Base-by-base conservation (phyloP, 495 filamentous ascomycete genomes). In the Daldinia childiae region DNA sequence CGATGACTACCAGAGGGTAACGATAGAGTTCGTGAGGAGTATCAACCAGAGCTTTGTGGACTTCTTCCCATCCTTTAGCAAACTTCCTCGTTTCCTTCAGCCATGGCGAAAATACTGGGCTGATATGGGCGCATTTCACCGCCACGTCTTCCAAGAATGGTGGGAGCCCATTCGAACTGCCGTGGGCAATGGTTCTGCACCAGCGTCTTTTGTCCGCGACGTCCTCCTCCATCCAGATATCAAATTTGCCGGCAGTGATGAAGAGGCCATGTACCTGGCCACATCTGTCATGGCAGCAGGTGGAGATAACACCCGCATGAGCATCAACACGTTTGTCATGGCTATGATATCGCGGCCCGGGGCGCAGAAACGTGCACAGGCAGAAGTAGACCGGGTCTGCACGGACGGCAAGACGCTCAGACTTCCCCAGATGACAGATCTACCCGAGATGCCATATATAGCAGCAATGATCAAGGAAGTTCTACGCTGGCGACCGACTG, bases 401-500 rank as follows among this genome's bases (percentile, higher is more conserved):
- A 74, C 74, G 3, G 56, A 64, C 26, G 51, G n/a, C 4, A 74
- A 66, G 5, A 56, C 76, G 24, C 27, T 68, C 30, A 71, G 83
- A 3, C 78, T 86, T 5, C 83, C 83, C 6, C 51, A 62, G 56
- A 82, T 87, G 74, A 76, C 75, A 14, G 86, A 88, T 74, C 73
- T 83, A 65, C 60, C 75, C 14, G 76, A 77, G 36, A 75, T 88
- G 43, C 84, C 84, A 6, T 89, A 88, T 63, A 80, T 78, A 52
- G 74, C 54, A 38, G 83, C 83, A 4, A 74, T 87, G 32, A 78
- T 83, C 54, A 89, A 87, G 68, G 87, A 90, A 73, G 82, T 82
- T 14, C 76, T 89, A 17, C 79, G 87, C 39, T 90, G 87, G 87
- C 71, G 84, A 19, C 86, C 87, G 17, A 79, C 73, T 19, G 73